Base-by-base conservation (phyloP, 2,329 filamentous ascomycete genomes). In the Rhinocladiella mackenziei region DNA sequence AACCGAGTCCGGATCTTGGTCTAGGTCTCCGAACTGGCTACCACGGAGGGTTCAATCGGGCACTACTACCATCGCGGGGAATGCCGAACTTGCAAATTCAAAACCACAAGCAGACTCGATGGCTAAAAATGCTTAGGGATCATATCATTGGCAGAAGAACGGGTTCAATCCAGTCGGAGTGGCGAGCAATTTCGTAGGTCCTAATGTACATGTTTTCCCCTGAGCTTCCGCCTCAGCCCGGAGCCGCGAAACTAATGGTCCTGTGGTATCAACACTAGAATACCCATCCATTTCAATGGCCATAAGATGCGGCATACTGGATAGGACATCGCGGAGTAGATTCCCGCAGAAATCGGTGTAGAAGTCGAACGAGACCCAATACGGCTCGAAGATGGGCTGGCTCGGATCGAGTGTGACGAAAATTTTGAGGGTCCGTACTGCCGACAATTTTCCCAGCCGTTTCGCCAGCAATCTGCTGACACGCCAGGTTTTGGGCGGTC, bases 361-460 rank as follows among this genome's bases (percentile, higher is more conserved):
- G 47, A 73, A 79, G 29, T 73, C 67, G 31, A 71, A 65, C n/a
- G 72, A 73, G 11, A 74, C 65, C n/a, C 77, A 64, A 55, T 78
- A 80, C 1, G 75, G 76, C 33, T 73, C 68, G 53, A 81, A 81
- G 3, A 74, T 62, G 15, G 70, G 69, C 47, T 73, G 65, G 5
- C 70, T 69, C 3, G 69, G 78, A 57, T 81, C 78, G 40, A 70
- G 68, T 54, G 80, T 73, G 6, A 81, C 68, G 49, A 80, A 80
- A 5, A 82, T 65, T 49, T 73, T 75, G 34, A 82, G 57, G 3
- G 63, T 66, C 32, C 70, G 65, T 5, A 76, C 60, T 29, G 66
- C 67, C 7, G 35, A 43, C 13, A 56, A 36, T 29, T 35, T 47
- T 28, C 39, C 45, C 9, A 58, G 38, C 20, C 48, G 45, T 10